phyloP scores from a whole-genome alignment of 106 monocot species.

The Phalaenopsis aphrodite region DNA sequence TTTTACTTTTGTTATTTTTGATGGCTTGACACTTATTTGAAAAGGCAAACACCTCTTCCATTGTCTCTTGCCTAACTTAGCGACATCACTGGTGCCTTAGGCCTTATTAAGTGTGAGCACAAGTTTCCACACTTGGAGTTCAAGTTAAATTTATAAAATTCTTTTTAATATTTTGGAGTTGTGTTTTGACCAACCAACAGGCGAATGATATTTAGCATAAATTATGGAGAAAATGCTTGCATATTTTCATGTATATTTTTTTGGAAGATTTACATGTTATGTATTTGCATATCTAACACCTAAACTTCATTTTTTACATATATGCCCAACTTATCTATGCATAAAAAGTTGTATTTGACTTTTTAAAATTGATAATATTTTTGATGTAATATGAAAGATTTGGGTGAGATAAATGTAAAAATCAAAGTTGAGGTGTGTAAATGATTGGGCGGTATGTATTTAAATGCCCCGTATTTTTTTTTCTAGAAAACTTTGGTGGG shows the following conservation, averaged over 20 bases:
- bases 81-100: background rate
- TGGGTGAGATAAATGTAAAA: too few relatives aligned
- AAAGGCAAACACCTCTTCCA: background rate
- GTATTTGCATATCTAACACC: too few relatives aligned
- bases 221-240: background rate
- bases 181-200: background rate
- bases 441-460: too few relatives aligned
- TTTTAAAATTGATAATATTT: too few relatives aligned
- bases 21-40: background rate
- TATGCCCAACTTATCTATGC: too few relatives aligned
- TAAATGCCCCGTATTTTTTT: background rate
- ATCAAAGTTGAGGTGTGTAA: too few relatives aligned
- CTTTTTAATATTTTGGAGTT: background rate
- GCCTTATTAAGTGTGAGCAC: background rate
- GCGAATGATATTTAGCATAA: background rate
- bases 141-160: background rate
- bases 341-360: too few relatives aligned
- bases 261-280: too few relatives aligned
- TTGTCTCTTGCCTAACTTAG: background rate
- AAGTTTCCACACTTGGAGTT: background rate
- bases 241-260: too few relatives aligned
- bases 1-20: background rate
- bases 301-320: too few relatives aligned
- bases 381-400: too few relatives aligned
- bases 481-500: background rate